These are phyloP conservation scores for Solanum sitiens DNA, from an alignment of 257 asterid genomes.

Conservation along the genomic window DNA sequence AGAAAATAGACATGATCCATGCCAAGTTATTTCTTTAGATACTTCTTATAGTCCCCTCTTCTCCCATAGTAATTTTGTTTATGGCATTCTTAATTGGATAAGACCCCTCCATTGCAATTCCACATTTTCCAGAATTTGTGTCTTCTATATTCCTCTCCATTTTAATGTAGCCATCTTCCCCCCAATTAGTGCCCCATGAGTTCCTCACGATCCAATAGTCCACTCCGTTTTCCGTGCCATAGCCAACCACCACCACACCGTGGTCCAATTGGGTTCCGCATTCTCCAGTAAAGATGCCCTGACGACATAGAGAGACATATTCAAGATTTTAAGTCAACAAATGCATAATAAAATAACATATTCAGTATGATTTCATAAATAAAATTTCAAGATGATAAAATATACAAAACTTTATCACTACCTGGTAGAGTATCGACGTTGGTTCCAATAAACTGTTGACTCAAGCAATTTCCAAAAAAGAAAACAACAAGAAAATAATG, in stretches of 20 bases:
- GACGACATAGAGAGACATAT: no score
- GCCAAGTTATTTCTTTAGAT: neutral
- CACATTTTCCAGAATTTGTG: neutral
- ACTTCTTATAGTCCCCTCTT: neutral
- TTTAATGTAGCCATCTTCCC: neutral
- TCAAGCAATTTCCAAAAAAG: no score
- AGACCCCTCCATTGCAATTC: neutral
- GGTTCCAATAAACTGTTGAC: neutral
- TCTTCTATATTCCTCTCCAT: neutral
- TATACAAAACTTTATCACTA: neutral
- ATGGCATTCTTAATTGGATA: neutral
- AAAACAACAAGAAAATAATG: no score
- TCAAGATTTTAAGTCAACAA: neutral
- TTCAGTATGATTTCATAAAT: no score
- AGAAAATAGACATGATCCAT: neutral
- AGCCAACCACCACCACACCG: neutral
- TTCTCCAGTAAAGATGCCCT: neutral
- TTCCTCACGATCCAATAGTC: neutral
- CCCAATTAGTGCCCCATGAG: conserved; percentile 1
- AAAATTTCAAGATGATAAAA: neutral
- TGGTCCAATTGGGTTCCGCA: neutral
- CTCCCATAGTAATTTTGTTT: neutral
- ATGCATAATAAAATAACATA: no score
- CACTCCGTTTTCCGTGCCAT: neutral
- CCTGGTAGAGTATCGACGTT: neutral